phyloP scores from a whole-genome alignment of 192 early-diverging fungal species.

The Rhizophagus clarus region DNA sequence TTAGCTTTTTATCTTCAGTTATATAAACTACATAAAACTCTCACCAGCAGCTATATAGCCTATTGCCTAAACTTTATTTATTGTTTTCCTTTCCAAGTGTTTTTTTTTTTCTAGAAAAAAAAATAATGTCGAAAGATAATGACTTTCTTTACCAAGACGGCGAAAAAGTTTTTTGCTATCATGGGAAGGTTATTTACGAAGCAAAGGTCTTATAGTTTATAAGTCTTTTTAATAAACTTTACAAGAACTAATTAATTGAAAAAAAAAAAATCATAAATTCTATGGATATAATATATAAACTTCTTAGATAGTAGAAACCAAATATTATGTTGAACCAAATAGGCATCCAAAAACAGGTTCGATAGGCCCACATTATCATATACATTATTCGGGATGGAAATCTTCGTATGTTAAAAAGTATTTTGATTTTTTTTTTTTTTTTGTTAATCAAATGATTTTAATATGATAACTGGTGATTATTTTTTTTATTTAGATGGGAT shows the following conservation, averaged over 20 bases:
- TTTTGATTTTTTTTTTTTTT: background rate
- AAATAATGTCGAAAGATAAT: background rate
- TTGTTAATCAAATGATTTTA: background rate
- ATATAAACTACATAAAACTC: too few species aligned
- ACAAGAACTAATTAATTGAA: background rate
- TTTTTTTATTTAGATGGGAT: conserved; percentile 77
- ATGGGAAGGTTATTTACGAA: conserved; percentile 9
- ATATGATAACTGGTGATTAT: background rate
- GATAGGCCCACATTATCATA: conserved; percentile 85
- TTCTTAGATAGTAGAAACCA: conserved; percentile 78
- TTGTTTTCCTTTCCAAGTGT: too few species aligned
- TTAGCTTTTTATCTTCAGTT: too few species aligned
- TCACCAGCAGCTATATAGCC: too few species aligned
- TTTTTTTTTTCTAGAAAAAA: background rate
- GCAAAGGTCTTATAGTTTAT: conserved; percentile 2
- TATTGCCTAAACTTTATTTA: too few species aligned
- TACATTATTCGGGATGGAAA: conserved; percentile 99
- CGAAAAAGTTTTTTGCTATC: conserved; percentile 9
- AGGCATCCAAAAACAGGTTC: conserved; percentile 56
- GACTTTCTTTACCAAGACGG: background rate
- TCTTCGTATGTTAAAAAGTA: conserved; percentile 64
- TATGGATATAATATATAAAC: background rate
- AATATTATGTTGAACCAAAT: conserved; percentile 59
- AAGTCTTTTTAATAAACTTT: background rate
- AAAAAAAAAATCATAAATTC: too few species aligned